A percentile compares a stretch with the other conserved stretches of the same genome.
These are phyloP conservation scores for Coemansia erecta DNA, from an alignment of 192 early-diverging fungal genomes.

Conservation along the genomic window DNA sequence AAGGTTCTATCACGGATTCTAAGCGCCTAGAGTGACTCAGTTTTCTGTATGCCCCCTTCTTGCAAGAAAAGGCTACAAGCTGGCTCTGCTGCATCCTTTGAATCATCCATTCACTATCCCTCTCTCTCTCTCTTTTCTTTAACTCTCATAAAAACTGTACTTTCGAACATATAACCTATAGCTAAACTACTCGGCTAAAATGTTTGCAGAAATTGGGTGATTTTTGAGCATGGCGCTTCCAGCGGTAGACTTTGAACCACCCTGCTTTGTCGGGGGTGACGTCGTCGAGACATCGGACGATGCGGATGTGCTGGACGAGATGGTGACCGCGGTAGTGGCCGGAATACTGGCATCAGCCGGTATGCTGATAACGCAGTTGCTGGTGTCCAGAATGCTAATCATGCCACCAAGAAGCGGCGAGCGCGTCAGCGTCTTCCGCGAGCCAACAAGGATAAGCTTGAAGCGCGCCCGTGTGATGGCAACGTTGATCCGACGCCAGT, in stretches of 20 bases:
- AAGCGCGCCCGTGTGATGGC: constrained; percentile 85
- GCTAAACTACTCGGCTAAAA: constrained; percentile 24
- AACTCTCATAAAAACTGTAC: constrained; percentile 4
- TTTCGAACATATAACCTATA: background rate
- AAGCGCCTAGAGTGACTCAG: constrained; percentile 18
- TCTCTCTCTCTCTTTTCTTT: background rate
- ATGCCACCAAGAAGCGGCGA: constrained; percentile 59
- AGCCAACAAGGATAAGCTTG: constrained; percentile 91
- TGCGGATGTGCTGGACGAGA: background rate
- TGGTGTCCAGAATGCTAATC: constrained; percentile 31
- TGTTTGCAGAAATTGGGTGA: constrained; percentile 22
- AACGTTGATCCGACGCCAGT: constrained; percentile 94
- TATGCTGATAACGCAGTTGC: constrained; percentile 19
- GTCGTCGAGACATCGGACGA: background rate
- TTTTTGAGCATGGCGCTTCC: constrained; percentile 23
- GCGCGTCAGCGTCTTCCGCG: constrained; percentile 62
- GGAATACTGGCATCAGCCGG: constrained; percentile 21
- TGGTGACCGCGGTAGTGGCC: background rate
- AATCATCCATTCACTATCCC: background rate
- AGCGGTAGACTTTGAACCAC: background rate
- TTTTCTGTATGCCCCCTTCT: background rate
- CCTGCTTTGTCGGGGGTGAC: background rate
- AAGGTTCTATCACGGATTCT: constrained; percentile 38
- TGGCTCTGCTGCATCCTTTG: too few relatives aligned
- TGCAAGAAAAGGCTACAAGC: background rate